Evolutionary conservation across 2,329 filamentous ascomycete species (phyloP).

Genomic region (Colletotrichum paranaense): DNA sequence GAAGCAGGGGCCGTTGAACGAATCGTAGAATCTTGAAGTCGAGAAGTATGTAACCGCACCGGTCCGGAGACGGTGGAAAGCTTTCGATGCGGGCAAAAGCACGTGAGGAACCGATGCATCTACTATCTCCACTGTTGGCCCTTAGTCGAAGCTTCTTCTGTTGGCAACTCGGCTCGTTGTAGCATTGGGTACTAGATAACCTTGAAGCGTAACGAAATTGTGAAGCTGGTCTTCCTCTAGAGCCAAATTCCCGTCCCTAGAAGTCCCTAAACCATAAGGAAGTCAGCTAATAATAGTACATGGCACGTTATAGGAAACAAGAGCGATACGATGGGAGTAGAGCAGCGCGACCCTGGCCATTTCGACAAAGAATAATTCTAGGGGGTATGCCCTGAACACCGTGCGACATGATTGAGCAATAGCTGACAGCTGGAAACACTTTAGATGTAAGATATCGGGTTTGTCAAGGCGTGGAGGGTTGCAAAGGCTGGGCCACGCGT

Average conservation of each 20-base stretch:
- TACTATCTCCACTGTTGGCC: neutral
- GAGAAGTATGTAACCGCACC: neutral
- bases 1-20: constrained; percentile 2
- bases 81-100: neutral
- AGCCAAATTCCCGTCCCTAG: neutral
- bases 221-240: neutral
- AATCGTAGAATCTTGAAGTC: neutral
- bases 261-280: neutral
- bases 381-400: neutral
- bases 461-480: neutral
- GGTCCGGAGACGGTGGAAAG: neutral
- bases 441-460: neutral
- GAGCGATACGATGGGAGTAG: neutral
- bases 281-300: neutral
- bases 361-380: neutral
- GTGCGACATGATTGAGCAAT: neutral
- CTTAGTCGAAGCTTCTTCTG: neutral
- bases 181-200: neutral
- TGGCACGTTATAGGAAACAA: neutral
- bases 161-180: neutral
- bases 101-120: constrained; percentile 1
- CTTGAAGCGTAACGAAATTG: neutral
- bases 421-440: neutral
- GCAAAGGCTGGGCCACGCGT: neutral
- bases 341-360: neutral